Evolutionary conservation across 1,284 basidiomycete genomes (phyloP).

Genomic region (Grifola frondosa): DNA sequence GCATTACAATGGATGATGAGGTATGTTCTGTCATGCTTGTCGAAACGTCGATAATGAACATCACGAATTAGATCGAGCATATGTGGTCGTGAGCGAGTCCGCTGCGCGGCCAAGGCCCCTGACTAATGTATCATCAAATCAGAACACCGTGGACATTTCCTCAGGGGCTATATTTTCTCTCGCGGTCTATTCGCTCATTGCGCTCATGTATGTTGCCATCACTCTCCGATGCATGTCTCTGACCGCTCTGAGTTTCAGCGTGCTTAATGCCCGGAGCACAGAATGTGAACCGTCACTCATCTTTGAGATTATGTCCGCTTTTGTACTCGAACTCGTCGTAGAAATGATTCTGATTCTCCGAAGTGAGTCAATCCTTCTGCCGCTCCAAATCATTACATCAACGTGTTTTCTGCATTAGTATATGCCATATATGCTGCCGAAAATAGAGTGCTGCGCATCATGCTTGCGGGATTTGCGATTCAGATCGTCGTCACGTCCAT

Average conservation of each 20-base stretch:
- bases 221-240: conserved; percentile 3
- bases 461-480: conserved; percentile 23
- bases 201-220: conserved; percentile 24
- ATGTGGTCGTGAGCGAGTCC: conserved; percentile 25
- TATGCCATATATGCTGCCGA: conserved; percentile 32
- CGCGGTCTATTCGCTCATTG: conserved; percentile 26
- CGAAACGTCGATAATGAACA: no score
- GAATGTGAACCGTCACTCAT: conserved; percentile 32
- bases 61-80: conserved; percentile 15
- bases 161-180: conserved; percentile 27
- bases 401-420: conserved; percentile 17
- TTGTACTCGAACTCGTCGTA: conserved; percentile 30
- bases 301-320: conserved; percentile 30
- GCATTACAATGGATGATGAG: conserved; percentile 42
- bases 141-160: conserved; percentile 28
- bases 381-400: neutral
- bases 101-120: neutral
- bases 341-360: conserved; percentile 34
- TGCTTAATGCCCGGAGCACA: conserved; percentile 16
- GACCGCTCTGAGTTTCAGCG: conserved; percentile 9
- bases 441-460: conserved; percentile 17
- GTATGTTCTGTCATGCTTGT: conserved; percentile 19
- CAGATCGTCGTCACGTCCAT: conserved; percentile 28
- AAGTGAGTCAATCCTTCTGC: conserved; percentile 22
- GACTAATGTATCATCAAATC: neutral